Conservation (phyloP, 805 yeast genomes). For the Pichia sporocuriosa region DNA sequence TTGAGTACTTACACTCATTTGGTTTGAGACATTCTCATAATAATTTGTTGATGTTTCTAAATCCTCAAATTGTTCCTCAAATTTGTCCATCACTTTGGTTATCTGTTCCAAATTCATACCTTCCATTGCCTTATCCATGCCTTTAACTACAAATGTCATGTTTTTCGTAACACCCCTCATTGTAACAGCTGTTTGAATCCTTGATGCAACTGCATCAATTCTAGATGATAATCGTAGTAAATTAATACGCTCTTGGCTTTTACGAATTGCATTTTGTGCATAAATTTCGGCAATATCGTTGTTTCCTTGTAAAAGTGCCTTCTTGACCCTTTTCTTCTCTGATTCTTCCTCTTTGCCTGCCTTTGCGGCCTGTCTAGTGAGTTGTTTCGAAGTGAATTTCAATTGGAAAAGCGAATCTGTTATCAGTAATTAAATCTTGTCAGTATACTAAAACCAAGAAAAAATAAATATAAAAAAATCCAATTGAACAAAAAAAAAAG, state of each 20-base stretch:
- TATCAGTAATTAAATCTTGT: too few relatives aligned
- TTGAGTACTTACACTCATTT: slow-evolving; percentile 79
- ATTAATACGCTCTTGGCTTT: slow-evolving; percentile 78
- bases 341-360: slow-evolving; percentile 85
- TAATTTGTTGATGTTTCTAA: slow-evolving; percentile 89
- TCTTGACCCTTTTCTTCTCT: slow-evolving; percentile 85
- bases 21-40: slow-evolving; percentile 84
- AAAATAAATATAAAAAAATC: too few relatives aligned
- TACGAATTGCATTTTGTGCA: slow-evolving; percentile 94
- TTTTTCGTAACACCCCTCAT: slow-evolving; percentile 93
- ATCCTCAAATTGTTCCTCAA: slow-evolving; percentile 93
- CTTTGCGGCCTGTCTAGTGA: slow-evolving; percentile 80
- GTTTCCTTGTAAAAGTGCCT: slow-evolving; percentile 78
- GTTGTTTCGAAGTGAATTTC: slow-evolving; percentile 89
- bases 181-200: slow-evolving; percentile 97
- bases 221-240: slow-evolving; percentile 77
- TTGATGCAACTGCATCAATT: slow-evolving; percentile 90
- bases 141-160: slow-evolving; percentile 87
- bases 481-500: neutral
- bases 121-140: slow-evolving; percentile 94
- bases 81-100: slow-evolving; percentile 93
- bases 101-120: slow-evolving; percentile 93
- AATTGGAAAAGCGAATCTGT: slow-evolving; percentile 59
- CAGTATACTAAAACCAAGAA: too few relatives aligned
- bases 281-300: slow-evolving; percentile 89